phyloP scores from a whole-genome alignment of 1,284 basidiomycete species.

The Hortiboletus rubellus region DNA sequence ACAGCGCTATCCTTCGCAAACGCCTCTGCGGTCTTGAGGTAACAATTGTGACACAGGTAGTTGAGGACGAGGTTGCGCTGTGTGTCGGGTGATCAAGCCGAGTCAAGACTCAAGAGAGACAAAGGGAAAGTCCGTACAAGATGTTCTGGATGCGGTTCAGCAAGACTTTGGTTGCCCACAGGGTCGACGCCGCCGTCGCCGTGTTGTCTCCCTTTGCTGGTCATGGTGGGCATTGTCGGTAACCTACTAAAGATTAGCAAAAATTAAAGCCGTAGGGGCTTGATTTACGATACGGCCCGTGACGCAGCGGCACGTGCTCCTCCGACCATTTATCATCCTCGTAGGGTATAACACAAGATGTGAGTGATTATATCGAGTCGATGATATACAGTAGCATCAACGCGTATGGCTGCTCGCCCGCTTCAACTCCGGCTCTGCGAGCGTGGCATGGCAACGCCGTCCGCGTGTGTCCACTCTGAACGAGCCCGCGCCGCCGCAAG shows the following conservation, averaged over 20 bases:
- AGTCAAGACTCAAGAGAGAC: neutral
- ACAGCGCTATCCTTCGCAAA: conserved; percentile 67
- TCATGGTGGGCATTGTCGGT: conserved; percentile 20
- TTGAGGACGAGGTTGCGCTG: conserved; percentile 78
- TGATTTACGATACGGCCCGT: neutral
- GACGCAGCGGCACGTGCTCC: conserved; percentile 19
- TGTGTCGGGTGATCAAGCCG: conserved; percentile 4
- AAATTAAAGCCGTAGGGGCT: neutral
- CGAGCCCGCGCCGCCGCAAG: conserved; percentile 28
- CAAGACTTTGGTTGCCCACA: conserved; percentile 23
- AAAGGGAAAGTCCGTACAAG: conserved; percentile 22
- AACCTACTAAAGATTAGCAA: neutral
- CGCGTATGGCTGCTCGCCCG: neutral
- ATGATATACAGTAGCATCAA: neutral
- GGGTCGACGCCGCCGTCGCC: conserved; percentile 3
- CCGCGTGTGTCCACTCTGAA: conserved; percentile 19
- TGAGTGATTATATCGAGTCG: neutral
- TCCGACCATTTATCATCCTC: neutral
- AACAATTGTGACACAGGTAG: conserved; percentile 76
- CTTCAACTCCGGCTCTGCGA: conserved; percentile 31
- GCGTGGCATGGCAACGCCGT: conserved; percentile 8
- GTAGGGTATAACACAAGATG: conserved; percentile 1
- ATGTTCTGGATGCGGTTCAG: conserved; percentile 28
- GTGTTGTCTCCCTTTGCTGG: conserved; percentile 22
- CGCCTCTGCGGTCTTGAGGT: conserved; percentile 66